Evolutionary conservation across 2,329 filamentous ascomycete genomes (phyloP), one percentile per base, ranked within the genome.

Genomic region (Purpureocillium takamizusanense): DNA sequence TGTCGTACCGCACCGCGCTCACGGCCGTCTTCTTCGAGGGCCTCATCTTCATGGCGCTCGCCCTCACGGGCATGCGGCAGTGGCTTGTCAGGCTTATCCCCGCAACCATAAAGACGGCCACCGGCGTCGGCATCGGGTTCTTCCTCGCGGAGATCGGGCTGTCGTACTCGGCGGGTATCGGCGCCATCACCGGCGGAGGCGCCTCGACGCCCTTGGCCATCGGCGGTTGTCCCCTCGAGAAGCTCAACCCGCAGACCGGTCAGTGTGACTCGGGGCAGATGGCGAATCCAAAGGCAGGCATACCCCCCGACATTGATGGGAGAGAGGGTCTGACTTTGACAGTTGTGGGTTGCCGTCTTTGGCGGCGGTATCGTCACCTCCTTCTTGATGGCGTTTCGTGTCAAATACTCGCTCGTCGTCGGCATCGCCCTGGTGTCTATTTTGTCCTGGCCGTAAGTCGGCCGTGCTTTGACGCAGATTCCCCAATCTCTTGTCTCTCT

Each of bases 311-410:
- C n/a, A n/a, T n/a, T n/a, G n/a, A n/a, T n/a, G n/a, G n/a, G n/a
- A n/a, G n/a, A n/a, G n/a, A n/a, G 9, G 2, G 18, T 17, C 44
- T 51, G 16, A 51, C 29, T 2, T 12, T 14, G 30, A 21, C 42
- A 80, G 76, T 66, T 94, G 71, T 95, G 88, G 88, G 76, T 94
- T 38, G 88, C 85, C 10, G 82, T 94, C 46, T 81, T 87, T 54
- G 78, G 81, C 38, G 86, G 88, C 12, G 86, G 86, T 27, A 69
- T 94, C 33, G 59, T 94, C 29, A 90, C 86, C 0, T 78, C 83
- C 5, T 74, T 90, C 47, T 76, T 94, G 60, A 87, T 87, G 83
- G 74, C 82, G 14, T 88, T 82, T 56, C 76, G 80, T 30, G 69
- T 86, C 61, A 86, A 86, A 55, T 81, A 81, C 39, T 81, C 83